A percentile compares a stretch with the other conserved stretches of the same genome.
Evolutionary conservation across 2,329 filamentous ascomycete genomes (phyloP).

Genomic region (Fusarium longipes): DNA sequence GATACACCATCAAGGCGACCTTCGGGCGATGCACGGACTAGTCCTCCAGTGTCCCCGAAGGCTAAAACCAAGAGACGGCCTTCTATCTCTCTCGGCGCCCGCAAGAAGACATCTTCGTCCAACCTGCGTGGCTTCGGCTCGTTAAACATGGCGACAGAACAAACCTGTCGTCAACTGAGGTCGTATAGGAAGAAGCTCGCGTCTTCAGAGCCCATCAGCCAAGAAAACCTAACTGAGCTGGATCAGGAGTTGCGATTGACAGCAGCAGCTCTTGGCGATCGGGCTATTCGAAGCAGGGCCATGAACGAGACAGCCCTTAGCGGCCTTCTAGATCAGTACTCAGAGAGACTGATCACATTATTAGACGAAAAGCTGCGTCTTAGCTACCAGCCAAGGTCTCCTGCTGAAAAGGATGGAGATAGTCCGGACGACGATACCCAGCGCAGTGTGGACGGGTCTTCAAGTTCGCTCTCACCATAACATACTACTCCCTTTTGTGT

Average conservation of each 20-base stretch:
- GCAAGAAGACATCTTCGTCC: constrained; percentile 61
- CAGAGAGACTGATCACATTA: constrained; percentile 75
- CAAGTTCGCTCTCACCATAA: constrained; percentile 52
- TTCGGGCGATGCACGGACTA: constrained; percentile 58
- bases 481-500: constrained; percentile 12
- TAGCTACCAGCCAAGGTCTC: constrained; percentile 51
- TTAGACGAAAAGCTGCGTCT: constrained; percentile 77
- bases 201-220: constrained; percentile 65
- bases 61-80: constrained; percentile 60
- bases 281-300: constrained; percentile 64
- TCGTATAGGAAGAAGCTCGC: constrained; percentile 72
- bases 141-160: constrained; percentile 72
- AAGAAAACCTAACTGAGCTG: constrained; percentile 69
- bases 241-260: constrained; percentile 74
- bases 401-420: constrained; percentile 43
- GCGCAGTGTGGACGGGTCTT: constrained; percentile 51
- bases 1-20: constrained; percentile 62
- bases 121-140: constrained; percentile 65
- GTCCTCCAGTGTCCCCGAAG: constrained; percentile 64
- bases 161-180: constrained; percentile 70
- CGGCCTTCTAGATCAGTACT: constrained; percentile 79
- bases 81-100: constrained; percentile 63
- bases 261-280: constrained; percentile 68
- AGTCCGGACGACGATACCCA: constrained; percentile 42
- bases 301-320: constrained; percentile 69